These are phyloP conservation scores for Claviceps monticola DNA, from an alignment of 2,329 filamentous ascomycete genomes.

Conservation along the genomic window DNA sequence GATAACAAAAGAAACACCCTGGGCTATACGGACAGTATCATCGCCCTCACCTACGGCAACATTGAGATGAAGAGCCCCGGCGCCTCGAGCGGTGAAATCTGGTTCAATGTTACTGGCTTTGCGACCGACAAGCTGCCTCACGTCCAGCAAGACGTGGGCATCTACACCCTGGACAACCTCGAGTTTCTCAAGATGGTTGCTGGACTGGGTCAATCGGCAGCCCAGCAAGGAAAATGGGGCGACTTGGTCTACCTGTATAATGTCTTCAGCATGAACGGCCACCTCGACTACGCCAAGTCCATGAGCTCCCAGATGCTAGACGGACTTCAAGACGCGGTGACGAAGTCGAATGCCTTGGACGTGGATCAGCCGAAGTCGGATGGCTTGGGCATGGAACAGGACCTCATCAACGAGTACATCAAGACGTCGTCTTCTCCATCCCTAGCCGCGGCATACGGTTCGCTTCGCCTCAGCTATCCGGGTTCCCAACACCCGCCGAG, in stretches of 20 bases:
- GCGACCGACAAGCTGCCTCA: slow-evolving; percentile 1
- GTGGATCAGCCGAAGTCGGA: slow-evolving; percentile 2
- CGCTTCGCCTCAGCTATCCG: too few species aligned
- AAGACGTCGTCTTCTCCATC: slow-evolving; percentile 2
- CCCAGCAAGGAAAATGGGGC: slow-evolving; percentile 4
- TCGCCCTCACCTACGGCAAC: slow-evolving; percentile 2
- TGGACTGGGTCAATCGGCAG: neutral
- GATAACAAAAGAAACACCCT: neutral
- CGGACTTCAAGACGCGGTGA: slow-evolving; percentile 1
- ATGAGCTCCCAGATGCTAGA: slow-evolving; percentile 2
- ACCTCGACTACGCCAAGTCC: slow-evolving; percentile 1
- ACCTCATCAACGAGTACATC: slow-evolving; percentile 3
- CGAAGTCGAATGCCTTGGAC: neutral
- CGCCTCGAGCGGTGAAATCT: neutral
- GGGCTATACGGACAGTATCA: neutral
- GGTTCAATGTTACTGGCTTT: slow-evolving; percentile 1
- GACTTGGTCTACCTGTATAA: slow-evolving; percentile 4
- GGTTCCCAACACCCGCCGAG: neutral
- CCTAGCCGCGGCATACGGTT: slow-evolving; percentile 2
- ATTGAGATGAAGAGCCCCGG: neutral
- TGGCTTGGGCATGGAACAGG: neutral
- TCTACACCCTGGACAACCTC: slow-evolving; percentile 3
- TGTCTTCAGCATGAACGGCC: slow-evolving; percentile 5
- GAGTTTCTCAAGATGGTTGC: neutral
- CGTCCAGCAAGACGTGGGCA: slow-evolving; percentile 1